A percentile compares a stretch with the other conserved stretches of the same genome.
Conservation (phyloP, 495 filamentous ascomycete species). For the Aspergillus campestris region DNA sequence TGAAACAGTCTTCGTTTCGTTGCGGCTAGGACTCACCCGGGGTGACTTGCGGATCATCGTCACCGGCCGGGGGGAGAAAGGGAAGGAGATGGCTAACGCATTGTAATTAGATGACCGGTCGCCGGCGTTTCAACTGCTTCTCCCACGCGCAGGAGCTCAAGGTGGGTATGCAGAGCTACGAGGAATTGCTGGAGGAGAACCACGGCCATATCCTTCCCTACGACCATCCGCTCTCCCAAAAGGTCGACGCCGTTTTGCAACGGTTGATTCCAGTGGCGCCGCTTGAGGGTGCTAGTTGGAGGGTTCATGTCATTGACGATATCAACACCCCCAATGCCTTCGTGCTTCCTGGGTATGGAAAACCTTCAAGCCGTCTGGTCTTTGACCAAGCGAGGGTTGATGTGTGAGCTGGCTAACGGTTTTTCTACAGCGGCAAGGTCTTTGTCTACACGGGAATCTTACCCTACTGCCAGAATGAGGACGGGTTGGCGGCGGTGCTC, state of each 20-base stretch:
- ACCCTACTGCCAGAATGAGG: constrained; percentile 58
- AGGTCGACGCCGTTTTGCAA: constrained; percentile 61
- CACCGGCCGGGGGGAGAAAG: not conserved
- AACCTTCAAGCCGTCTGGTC: not conserved
- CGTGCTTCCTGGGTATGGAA: constrained; percentile 64
- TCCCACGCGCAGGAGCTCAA: constrained; percentile 45
- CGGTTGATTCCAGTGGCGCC: constrained; percentile 62
- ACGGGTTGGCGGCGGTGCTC: constrained; percentile 74
- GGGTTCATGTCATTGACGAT: constrained; percentile 77
- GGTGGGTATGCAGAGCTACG: constrained; percentile 45
- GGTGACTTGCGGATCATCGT: not conserved
- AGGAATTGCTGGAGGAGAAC: constrained; percentile 41
- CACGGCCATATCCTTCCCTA: constrained; percentile 40
- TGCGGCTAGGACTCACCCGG: constrained; percentile 9
- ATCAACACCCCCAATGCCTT: constrained; percentile 65
- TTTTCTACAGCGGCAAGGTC: constrained; percentile 60
- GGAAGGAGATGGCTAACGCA: constrained; percentile 1
- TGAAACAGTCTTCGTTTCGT: too few relatives aligned
- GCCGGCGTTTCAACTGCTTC: constrained; percentile 75
- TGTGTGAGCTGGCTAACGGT: constrained; percentile 1
- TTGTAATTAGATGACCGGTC: constrained; percentile 48
- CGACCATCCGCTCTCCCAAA: constrained; percentile 38
- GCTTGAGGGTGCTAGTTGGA: constrained; percentile 60
- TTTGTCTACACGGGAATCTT: constrained; percentile 87
- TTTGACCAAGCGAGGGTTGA: not conserved